Percentiles rank a stretch among this genome's conserved stretches.
Conservation (phyloP, 768 basidiomycete species). For the Boletus bicolor region DNA sequence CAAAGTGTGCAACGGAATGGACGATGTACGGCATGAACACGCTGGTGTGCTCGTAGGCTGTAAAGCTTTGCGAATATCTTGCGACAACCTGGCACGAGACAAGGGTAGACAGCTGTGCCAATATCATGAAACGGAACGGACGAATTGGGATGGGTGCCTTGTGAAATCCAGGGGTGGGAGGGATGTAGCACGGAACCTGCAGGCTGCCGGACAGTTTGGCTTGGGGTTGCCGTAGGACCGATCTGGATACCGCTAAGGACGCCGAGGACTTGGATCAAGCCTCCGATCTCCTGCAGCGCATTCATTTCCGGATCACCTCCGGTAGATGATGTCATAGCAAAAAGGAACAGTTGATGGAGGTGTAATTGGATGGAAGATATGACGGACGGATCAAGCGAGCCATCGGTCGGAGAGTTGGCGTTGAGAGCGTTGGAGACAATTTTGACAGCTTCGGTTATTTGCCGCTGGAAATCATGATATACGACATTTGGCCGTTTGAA, state of each 20-base stretch:
- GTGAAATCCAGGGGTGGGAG: constrained; percentile 30
- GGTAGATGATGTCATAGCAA: constrained; percentile 68
- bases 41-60: constrained; percentile 68
- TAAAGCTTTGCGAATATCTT: constrained; percentile 71
- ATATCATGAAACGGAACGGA: constrained; percentile 44
- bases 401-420: constrained; percentile 33
- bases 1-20: constrained; percentile 64
- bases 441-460: constrained; percentile 59
- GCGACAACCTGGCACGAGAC: constrained; percentile 58
- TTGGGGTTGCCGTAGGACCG: constrained; percentile 34
- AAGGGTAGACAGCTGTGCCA: constrained; percentile 78
- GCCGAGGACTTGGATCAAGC: constrained; percentile 80
- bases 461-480: constrained; percentile 48
- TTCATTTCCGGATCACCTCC: constrained; percentile 51
- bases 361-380: constrained; percentile 70
- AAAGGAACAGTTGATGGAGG: constrained; percentile 75
- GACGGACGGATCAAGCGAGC: constrained; percentile 51
- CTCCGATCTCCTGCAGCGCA: constrained; percentile 69
- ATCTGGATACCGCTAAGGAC: constrained; percentile 79
- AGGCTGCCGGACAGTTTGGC: constrained; percentile 23
- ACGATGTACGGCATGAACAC: constrained; percentile 59
- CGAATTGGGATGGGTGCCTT: constrained; percentile 18
- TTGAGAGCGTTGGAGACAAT: constrained; percentile 50
- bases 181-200: constrained; percentile 35
- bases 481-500: constrained; percentile 47